Conservation (phyloP, 164 flowering plant genomes). For the Echeveria elegans region DNA sequence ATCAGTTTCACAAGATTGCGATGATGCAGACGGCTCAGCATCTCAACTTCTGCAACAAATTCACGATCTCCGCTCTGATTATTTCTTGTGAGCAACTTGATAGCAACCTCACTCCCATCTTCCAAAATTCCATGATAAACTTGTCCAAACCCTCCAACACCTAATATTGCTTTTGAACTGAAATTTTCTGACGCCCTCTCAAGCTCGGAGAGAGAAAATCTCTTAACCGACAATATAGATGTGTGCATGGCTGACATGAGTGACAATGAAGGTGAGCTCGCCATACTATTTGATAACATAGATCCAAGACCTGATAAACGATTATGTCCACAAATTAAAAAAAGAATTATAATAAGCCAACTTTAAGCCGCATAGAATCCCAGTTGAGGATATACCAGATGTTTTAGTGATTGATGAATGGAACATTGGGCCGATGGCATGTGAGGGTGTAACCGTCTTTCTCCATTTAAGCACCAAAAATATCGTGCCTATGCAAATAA, state of each 20-base stretch:
- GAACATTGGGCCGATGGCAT: constrained; percentile 66
- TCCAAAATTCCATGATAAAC: constrained; percentile 72
- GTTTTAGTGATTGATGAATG: constrained; percentile 59
- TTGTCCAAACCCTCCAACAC: constrained; percentile 96
- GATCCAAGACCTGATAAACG: constrained; percentile 51
- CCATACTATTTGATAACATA: constrained; percentile 50
- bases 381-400: constrained; percentile 46
- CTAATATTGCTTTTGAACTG: constrained; percentile 60
- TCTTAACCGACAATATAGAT: constrained; percentile 68
- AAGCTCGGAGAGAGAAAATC: constrained; percentile 67
- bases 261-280: constrained; percentile 66
- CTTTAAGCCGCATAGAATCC: too few relatives aligned
- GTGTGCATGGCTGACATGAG: constrained; percentile 68
- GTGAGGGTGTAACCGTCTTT: constrained; percentile 51
- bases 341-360: background rate
- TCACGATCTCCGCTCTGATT: constrained; percentile 78
- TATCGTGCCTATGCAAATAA: constrained; percentile 50
- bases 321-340: background rate
- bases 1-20: constrained; percentile 90
- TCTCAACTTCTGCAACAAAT: constrained; percentile 95
- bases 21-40: constrained; percentile 94
- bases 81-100: constrained; percentile 75
- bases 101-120: constrained; percentile 72
- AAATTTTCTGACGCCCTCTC: constrained; percentile 83
- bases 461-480: constrained; percentile 55